Base-by-base conservation (phyloP, 148 eudicot species). In the Heliamphora exappendiculata region DNA sequence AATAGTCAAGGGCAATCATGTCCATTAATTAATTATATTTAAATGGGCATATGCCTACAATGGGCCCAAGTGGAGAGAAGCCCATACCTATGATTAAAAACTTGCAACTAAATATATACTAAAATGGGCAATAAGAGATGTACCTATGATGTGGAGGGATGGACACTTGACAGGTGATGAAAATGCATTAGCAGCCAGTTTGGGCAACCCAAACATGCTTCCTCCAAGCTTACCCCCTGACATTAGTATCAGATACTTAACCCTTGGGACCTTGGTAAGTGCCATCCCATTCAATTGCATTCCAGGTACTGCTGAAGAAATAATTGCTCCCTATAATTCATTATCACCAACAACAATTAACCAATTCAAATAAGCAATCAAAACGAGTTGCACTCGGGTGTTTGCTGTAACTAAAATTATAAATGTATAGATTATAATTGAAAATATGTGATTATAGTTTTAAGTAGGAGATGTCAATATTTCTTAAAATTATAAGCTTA, bases 301-400 rank as follows among this genome's bases (percentile, higher is more conserved):
- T 10, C 87, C 87, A 2, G 85, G 79, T 51, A 82, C 79, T 12
- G 81, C 79, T 7, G 81, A 81, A 13, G 81, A 33, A 10, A 79
- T 4, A 4, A 64, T 0, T 9, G 76, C 81, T 42, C 86, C 86
- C 83, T 83, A 20, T 26, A 42, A 3, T n/a, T 39, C 70, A 66
- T 39, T 39, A 20, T 12, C 42, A 39, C 1, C 50, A 41, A 19
- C n/a, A 24, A 26, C 11, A 59, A 41, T 29, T 19, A 36, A 29
- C 14, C 4, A 33, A 22, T 14, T 36, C 26, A 75, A 13, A 19
- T 14, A 49, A 29, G 4, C 13, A 50, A n/a, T 28, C 12, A 51
- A 54, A n/a, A n/a, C n/a, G n/a, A n/a, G n/a, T n/a, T n/a, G n/a
- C n/a, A n/a, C n/a, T n/a, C n/a, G n/a, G n/a, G n/a, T n/a, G n/a